phyloP scores from a whole-genome alignment of 1,284 basidiomycete species.

The Spongiforma sp. region DNA sequence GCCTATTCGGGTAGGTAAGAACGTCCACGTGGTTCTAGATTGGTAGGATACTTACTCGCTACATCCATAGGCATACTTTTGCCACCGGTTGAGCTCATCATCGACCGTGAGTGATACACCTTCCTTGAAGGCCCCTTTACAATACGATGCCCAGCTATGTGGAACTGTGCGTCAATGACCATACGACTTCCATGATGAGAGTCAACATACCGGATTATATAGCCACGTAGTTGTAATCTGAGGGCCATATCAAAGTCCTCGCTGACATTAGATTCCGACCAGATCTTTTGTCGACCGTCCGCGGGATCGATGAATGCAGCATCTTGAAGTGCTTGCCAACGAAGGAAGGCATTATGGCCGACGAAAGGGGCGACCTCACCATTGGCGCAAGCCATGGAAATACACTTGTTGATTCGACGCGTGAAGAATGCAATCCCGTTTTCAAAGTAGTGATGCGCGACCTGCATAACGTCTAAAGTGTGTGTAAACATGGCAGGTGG shows the following conservation, averaged over 20 bases:
- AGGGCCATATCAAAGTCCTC: conserved; percentile 91
- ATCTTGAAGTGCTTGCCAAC: conserved; percentile 86
- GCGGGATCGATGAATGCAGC: conserved; percentile 68
- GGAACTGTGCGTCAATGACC: background rate
- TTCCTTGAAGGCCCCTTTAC: conserved; percentile 82
- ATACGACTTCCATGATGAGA: conserved; percentile 7
- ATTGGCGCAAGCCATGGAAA: conserved; percentile 77
- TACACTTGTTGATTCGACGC: conserved; percentile 76
- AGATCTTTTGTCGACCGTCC: conserved; percentile 70
- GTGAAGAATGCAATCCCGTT: conserved; percentile 88
- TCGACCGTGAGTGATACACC: conserved; percentile 86
- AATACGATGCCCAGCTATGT: conserved; percentile 82
- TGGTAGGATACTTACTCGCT: conserved; percentile 13
- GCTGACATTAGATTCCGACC: conserved; percentile 85
- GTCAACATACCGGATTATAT: conserved; percentile 18
- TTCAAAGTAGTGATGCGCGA: conserved; percentile 86
- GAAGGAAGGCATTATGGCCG: conserved; percentile 87
- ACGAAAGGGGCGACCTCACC: conserved; percentile 88
- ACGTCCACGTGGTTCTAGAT: conserved; percentile 4
- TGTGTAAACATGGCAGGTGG: conserved; percentile 12
- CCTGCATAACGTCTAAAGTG: conserved; percentile 78
- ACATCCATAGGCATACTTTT: conserved; percentile 82
- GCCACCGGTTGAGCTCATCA: conserved; percentile 85
- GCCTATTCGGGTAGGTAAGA: conserved; percentile 53
- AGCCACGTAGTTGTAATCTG: conserved; percentile 51